Base-by-base conservation (phyloP, 2,329 filamentous ascomycete species). In the Pseudogymnoascus sp. region DNA sequence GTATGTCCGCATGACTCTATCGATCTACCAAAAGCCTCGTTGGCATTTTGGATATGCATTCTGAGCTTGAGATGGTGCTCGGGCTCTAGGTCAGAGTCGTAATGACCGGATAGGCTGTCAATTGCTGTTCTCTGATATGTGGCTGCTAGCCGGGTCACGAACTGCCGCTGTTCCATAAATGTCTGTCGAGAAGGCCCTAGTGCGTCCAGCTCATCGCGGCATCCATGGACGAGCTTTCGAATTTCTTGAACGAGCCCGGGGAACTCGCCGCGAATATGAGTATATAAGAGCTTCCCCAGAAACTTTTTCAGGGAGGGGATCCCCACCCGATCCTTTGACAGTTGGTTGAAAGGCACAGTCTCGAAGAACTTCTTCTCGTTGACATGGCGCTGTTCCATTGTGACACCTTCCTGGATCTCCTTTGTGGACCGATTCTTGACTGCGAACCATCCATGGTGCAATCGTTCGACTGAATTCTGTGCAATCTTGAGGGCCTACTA, bases 371-470 rank as follows among this genome's bases (percentile, higher is more conserved):
- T 35, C 12, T 36, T n/a, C 28, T 60, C 39, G 11, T 60, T 47
- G 11, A 50, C 14, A 22, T 60, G 22, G 18, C 28, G 39, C 36
- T 60, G 22, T 47, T 47, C 35, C 15, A 50, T 47, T 18, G 39
- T 60, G 11, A 60, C 59, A 12, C 38, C 39, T 1, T 60, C 38
- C 50, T 35, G n/a, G 15, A 53, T 36, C 28, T 60, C 38, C 14
- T 50, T 33, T 18, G 22, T 60, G 14, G 59, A 60, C 36, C 39
- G 9, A 43, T 60, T 60, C 41, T 53, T 60, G 5, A 60, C 41
- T 25, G 22, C 25, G 28, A 47, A 60, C 59, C 39, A 60, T 8
- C 59, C 39, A 53, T 60, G 22, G 28, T 35, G 22, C 18, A 60
- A 22, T n/a, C n/a, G 14, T 38, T 60, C 38, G 12, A 60, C 37